Evolutionary conservation across 495 filamentous ascomycete species (phyloP), one percentile per base, ranked within the genome.

Genomic region (Xylaria acuta): DNA sequence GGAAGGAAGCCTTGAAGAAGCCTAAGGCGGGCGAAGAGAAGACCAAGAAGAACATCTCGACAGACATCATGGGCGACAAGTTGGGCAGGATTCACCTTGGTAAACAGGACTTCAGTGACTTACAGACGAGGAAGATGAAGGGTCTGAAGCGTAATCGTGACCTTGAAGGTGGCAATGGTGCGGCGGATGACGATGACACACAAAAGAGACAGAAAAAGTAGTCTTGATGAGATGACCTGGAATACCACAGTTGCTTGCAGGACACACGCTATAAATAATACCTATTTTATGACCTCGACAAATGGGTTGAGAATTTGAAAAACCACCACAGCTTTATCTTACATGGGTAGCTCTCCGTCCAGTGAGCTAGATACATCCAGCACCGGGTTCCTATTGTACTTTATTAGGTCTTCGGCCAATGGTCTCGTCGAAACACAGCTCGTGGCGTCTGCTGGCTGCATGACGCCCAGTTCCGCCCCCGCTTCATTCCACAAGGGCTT

Each of bases 81-180:
- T 84, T 98, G 66, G 96, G 97, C 67, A 88, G 94, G 69, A 94
- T 99, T 68, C 97, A 99, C 84, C 81, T 96, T 36, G 93, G 92
- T 78, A 94, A 92, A 86, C 93, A 98, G 82, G 95, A 98, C 83
- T 86, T 99, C 45, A 86, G 84, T 71, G 87, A 91, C 72, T 80
- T 99, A 82, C 96, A 98, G 89, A 97, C 94, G 58, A 89, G 96
- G 78, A 99, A 99, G 90, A 98, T 99, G 95, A 99, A 99, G 90
- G 96, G 96, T 70, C 81, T 99, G 74, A 98, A 98, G 88, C 86
- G 97, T 64, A 86, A 87, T 34, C 83, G 91, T 25, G 88, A 90
- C 71, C 85, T 88, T 27, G 89, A 85, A 3, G 41, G 62, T 7
- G 85, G 82, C 30, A 86, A 82, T 36, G 83, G 68, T 22, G 58